Evolutionary conservation across 352 stramenopile species (phyloP).

Genomic region (Globisporangium solare): DNA sequence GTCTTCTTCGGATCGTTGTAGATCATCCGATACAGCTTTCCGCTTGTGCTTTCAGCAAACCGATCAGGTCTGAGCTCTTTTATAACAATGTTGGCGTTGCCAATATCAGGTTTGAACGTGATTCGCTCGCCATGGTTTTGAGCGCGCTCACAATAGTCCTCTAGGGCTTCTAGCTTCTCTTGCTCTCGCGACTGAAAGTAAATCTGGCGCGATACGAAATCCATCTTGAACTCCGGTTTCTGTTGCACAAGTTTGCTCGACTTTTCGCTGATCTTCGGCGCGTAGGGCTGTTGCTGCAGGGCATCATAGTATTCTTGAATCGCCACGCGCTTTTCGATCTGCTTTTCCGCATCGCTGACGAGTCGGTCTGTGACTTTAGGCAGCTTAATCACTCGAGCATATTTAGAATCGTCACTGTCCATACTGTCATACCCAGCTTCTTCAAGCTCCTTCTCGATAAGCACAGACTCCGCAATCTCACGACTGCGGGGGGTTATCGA

Average conservation of each 20-base stretch:
- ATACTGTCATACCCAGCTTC: conserved; percentile 3
- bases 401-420: conserved; percentile 5
- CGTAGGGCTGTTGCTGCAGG: conserved; percentile 52
- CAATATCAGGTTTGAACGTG: conserved; percentile 77
- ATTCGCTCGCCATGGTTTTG: conserved; percentile 25
- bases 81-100: conserved; percentile 65
- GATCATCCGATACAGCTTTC: conserved; percentile 63
- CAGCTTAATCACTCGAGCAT: conserved; percentile 11
- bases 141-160: conserved; percentile 36
- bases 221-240: conserved; percentile 71
- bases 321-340: conserved; percentile 39
- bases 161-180: conserved; percentile 50
- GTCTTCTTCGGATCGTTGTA: conserved; percentile 58
- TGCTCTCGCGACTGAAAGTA: conserved; percentile 68
- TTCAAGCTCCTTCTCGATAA: conserved; percentile 22
- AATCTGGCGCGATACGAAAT: conserved; percentile 64
- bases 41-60: conserved; percentile 41
- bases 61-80: conserved; percentile 58
- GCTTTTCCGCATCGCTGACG: conserved; percentile 38
- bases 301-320: conserved; percentile 73
- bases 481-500: conserved; percentile 65
- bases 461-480: conserved; percentile 44
- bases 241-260: conserved; percentile 47
- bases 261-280: conserved; percentile 52
- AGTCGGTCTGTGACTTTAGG: conserved; percentile 52